Evolutionary conservation across 768 basidiomycete species (phyloP), one percentile per base, ranked within the genome.

Genomic region (button mushroom (Agaricus bisporus)): DNA sequence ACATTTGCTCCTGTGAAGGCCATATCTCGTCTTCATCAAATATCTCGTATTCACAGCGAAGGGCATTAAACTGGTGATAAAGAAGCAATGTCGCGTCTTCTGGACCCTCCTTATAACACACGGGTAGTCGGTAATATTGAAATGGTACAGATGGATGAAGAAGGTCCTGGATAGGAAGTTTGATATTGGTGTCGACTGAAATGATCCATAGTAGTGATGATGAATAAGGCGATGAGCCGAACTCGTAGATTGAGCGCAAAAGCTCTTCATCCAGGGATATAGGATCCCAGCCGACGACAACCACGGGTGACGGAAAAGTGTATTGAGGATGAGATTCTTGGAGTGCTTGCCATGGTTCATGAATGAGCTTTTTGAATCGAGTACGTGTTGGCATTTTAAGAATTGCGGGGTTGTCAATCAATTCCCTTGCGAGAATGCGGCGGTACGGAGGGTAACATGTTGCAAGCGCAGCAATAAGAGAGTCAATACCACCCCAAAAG

Each of bases 301-400:
- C 17, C 3, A 47, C 26, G 1, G n/a, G 29, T 26, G 45, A n/a
- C 17, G 6, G 29, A n/a, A 47, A 3, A n/a, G n/a, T n/a, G 29
- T 32, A 47, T 17, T 32, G 45, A 29, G 45, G 45, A 28, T 47
- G 45, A 8, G 63, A 48, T 8, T 61, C 35, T 9, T 43, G 42
- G 14, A 56, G 45, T n/a, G n/a, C 47, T 14, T 45, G 41, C 10
- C 65, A 55, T 5, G 63, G 63, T 12, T 60, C 51, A 11, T 61
- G 49, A 11, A 69, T 56, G 18, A 68, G 56, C 7, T 49, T 52
- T n/a, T 41, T 28, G 18, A 69, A 52, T 42, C 66, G 66, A 32
- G 57, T 45, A 11, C 45, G 41, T 25, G 61, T 43, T 3, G 57
- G 42, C 8, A 58, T 45, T 35, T 61, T 17, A 11, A 56, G 60